Percentiles rank a stretch among this genome's conserved stretches.
These are phyloP conservation scores for Boechera divaricarpa DNA, from an alignment of 345 rosid genomes.

Conservation along the genomic window DNA sequence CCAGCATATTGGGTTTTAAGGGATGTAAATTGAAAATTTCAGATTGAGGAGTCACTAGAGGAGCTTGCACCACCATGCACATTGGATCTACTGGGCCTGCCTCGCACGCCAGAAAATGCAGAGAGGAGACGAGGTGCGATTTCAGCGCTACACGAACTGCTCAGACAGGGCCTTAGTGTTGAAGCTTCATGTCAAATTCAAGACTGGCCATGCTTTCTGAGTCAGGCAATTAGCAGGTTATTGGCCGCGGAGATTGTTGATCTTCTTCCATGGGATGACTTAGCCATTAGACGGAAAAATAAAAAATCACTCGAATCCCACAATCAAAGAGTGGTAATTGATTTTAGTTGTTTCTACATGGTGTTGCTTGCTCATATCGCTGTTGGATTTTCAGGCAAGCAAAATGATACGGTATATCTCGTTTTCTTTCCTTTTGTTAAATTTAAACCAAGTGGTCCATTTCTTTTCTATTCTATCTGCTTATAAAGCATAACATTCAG, in stretches of 20 bases:
- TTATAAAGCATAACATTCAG: conserved; percentile 33
- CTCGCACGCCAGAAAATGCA: conserved; percentile 78
- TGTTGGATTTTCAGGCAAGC: conserved; percentile 83
- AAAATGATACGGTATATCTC: conserved; percentile 70
- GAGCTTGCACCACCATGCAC: conserved; percentile 99
- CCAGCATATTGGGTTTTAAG: conserved; percentile 16
- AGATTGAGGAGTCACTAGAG: conserved; percentile 97
- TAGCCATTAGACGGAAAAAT: conserved; percentile 73
- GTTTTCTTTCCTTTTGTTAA: conserved; percentile 34
- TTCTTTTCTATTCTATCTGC: neutral
- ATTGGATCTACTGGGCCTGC: conserved; percentile 86
- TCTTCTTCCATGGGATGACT: conserved; percentile 87
- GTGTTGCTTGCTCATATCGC: conserved; percentile 86
- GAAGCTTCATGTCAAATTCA: conserved; percentile 84
- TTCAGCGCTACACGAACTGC: conserved; percentile 86
- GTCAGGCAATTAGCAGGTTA: conserved; percentile 76
- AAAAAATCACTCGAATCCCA: conserved; percentile 95
- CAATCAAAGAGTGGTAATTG: conserved; percentile 86
- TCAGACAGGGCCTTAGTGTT: conserved; percentile 91
- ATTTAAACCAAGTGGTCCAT: conserved; percentile 24
- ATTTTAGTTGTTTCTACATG: conserved; percentile 75
- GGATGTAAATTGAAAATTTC: conserved; percentile 34
- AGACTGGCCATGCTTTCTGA: conserved; percentile 87
- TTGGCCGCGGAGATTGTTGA: conserved; percentile 86
- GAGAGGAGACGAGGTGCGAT: conserved; percentile 89